Base-by-base conservation (phyloP, 768 basidiomycete genomes). In the Macrocybe gigantea region DNA sequence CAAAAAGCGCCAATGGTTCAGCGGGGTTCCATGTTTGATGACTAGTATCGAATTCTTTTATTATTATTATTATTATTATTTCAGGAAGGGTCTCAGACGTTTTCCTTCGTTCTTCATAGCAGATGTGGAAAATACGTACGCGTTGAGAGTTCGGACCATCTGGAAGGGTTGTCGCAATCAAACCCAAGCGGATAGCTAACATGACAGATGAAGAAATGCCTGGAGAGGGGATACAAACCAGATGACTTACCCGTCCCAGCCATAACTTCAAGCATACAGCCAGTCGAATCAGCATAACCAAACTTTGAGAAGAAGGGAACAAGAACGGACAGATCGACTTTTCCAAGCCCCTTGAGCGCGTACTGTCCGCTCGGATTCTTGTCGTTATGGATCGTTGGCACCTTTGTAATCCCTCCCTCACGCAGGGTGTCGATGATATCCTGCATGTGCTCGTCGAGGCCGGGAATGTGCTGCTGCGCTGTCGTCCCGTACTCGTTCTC, bases 81-180 rank as follows among this genome's bases (percentile, higher is more conserved):
- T 40, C 33, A 38, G 36, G 11, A 38, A 38, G 36, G 35, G 36
- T 22, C 22, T 22, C 22, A 4, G 4, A 38, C 36, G 11, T 38
- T 14, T 38, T 11, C 11, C 36, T 38, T 38, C 36, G 11, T 22
- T 22, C 22, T 22, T 22, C 22, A 22, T 22, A 38, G 11, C 36
- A 38, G 14, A 38, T 11, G 36, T 4, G 14, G 36, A 2, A 11
- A 38, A 38, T 38, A 22, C 36, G 11, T 41, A 67, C 67, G 59
- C 5, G 64, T 67, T 4, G 64, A 61, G 6, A 68, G 53, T 45
- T 68, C 75, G 6, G 56, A 67, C 83, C 83, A 86, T 7, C 56
- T 57, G 3, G 60, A 60, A 7, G 84, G 82, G 49, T 78, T 70
- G 22, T 79, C 77, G 56, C 83, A 85, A 54, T 85, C 81, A 56